Evolutionary conservation across 306 rosid genomes (phyloP), one percentile per base, ranked within the genome.

Genomic region (Betula pendula): DNA sequence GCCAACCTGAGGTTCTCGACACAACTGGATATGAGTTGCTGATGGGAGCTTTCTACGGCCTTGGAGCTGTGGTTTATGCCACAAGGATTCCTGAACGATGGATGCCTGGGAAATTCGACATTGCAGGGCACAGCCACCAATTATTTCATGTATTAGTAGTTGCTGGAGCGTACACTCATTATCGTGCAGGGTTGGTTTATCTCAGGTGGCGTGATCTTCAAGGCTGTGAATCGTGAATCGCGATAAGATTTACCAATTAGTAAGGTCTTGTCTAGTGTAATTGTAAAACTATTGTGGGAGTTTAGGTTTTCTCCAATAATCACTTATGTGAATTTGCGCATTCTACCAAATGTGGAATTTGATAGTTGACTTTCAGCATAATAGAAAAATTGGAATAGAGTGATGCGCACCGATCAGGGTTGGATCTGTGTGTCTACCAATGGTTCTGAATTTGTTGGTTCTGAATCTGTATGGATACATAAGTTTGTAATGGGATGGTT

Each of bases 121-220:
- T 95, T 83, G 99, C 97, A 8, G 99, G 99, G 71, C 97, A 95
- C 53, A 95, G 99, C 82, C 99, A 95, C 87, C 97, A 95, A 65
- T 81, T 92, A 24, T 95, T 95, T 71, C 99, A 95, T 75, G 8
- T 95, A 58, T 72, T 95, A 67, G 99, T 95, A 5, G 90, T 95
- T 16, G 99, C 97, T 13, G 99, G 99, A 20, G 99, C 99, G 0
- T 91, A 90, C 73, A 87, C 89, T 67, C 99, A 95, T 77, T 95
- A 95, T 53, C 96, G 59, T 4, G 97, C 99, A 4, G 97, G 99
- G 68, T 89, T 95, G n/a, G 88, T 95, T 68, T 92, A 95, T 83
- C 96, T 95, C 77, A 85, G 89, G 73, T 92, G 99, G 99, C 92
- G 99, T 0, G 99, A 95, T 73, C 84, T 88, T 42, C 87, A 81